Conservation (phyloP, 1,139 yeast genomes). For the Blastobotrys capitulatus region DNA sequence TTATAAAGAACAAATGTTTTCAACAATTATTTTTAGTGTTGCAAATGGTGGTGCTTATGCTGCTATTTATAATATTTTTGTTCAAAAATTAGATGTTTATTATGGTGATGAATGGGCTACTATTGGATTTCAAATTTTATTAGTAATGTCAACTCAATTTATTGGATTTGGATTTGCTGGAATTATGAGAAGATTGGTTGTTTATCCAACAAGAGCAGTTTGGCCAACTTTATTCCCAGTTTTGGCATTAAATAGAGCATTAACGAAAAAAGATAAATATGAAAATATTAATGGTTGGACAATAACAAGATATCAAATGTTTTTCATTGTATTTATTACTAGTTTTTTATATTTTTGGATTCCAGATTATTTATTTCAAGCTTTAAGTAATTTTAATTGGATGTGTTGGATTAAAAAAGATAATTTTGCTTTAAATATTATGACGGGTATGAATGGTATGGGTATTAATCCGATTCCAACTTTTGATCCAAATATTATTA, state of each 20-base stretch:
- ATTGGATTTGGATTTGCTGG: conserved; percentile 64
- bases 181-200: conserved; percentile 47
- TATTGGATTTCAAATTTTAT: conserved; percentile 45
- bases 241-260: conserved; percentile 50
- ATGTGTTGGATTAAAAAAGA: conserved; percentile 57
- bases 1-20: conserved; percentile 63
- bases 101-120: conserved; percentile 42
- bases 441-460: conserved; percentile 55
- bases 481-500: conserved; percentile 36
- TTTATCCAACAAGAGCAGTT: conserved; percentile 50
- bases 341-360: conserved; percentile 53
- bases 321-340: conserved; percentile 36
- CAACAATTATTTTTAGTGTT: conserved; percentile 43
- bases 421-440: conserved; percentile 47
- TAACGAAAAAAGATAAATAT: conserved; percentile 31
- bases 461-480: conserved; percentile 49
- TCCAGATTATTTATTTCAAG: conserved; percentile 48
- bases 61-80: conserved; percentile 21
- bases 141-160: conserved; percentile 49
- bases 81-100: conserved; percentile 38
- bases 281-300: conserved; percentile 40
- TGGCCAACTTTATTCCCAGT: conserved; percentile 55
- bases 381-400: conserved; percentile 54
- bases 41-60: conserved; percentile 42
- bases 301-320: conserved; percentile 42